These are phyloP conservation scores for Coemansia sp. DNA, from an alignment of 192 early-diverging fungal genomes.

Conservation along the genomic window DNA sequence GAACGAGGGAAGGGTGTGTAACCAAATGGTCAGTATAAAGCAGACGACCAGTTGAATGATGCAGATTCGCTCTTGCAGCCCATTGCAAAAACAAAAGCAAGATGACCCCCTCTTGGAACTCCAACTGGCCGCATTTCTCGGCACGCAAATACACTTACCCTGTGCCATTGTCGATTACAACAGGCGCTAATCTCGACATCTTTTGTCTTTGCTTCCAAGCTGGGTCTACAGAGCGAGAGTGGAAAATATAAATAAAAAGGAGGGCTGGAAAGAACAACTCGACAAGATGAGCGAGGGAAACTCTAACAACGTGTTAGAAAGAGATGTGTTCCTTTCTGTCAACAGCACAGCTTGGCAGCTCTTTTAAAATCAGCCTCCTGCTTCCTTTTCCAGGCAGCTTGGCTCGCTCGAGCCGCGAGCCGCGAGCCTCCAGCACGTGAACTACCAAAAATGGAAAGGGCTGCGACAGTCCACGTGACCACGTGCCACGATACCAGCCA, in stretches of 20 bases:
- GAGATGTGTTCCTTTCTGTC: too few relatives aligned
- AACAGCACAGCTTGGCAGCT: too few relatives aligned
- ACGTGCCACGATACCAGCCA: background rate
- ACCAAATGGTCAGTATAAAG: background rate
- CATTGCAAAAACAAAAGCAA: background rate
- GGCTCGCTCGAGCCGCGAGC: background rate
- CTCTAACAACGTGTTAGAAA: too few relatives aligned
- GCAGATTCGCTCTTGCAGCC: too few relatives aligned
- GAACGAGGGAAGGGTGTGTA: too few relatives aligned
- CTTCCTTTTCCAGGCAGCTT: background rate
- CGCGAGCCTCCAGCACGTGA: background rate
- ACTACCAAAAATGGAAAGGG: background rate
- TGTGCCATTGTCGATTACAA: slow-evolving; percentile 98
- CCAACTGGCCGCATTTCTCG: background rate
- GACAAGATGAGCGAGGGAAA: too few relatives aligned
- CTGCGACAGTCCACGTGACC: background rate
- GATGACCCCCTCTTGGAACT: background rate
- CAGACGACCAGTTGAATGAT: background rate
- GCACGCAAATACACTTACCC: slow-evolving; percentile 62
- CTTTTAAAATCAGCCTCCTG: too few relatives aligned
- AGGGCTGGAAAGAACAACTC: background rate
- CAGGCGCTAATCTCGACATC: slow-evolving; percentile 65
- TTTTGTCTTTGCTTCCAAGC: slow-evolving; percentile 1
- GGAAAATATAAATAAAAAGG: background rate
- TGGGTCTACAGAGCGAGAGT: background rate